A percentile compares a stretch with the other conserved stretches of the same genome.
phyloP scores from a whole-genome alignment of 306 rosid genomes.

The Luffa aegyptiaca region DNA sequence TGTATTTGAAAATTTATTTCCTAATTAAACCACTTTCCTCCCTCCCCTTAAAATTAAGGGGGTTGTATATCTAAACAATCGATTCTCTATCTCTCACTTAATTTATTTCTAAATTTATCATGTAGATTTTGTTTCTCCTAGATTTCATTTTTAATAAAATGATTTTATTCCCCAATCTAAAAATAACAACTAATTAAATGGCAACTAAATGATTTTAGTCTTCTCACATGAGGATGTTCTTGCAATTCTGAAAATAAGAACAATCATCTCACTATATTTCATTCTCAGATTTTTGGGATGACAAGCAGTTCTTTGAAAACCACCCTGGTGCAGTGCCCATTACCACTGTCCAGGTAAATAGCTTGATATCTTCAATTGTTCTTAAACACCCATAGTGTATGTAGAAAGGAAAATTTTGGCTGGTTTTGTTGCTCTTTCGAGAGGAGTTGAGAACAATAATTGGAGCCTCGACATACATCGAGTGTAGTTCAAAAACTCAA shows the following conservation, averaged over 20 bases:
- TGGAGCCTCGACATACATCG: conserved; percentile 48
- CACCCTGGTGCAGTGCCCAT: conserved; percentile 57
- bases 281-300: conserved; percentile 53
- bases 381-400: neutral
- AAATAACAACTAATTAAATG: neutral
- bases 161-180: too few relatives aligned
- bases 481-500: conserved; percentile 61
- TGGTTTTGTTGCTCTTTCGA: conserved; percentile 9
- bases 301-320: conserved; percentile 34
- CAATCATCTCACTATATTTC: neutral
- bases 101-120: too few relatives aligned
- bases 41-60: too few relatives aligned
- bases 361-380: neutral
- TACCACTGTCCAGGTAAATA: conserved; percentile 35
- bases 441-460: conserved; percentile 50
- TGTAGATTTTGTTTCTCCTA: too few relatives aligned
- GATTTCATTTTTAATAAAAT: too few relatives aligned
- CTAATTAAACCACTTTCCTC: too few relatives aligned
- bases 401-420: neutral
- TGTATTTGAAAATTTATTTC: too few relatives aligned
- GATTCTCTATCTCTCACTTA: too few relatives aligned
- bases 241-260: neutral
- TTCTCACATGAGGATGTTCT: neutral
- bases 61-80: too few relatives aligned
- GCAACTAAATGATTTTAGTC: neutral